Evolutionary conservation across 345 rosid species (phyloP), one percentile per base, ranked within the genome.

Genomic region (Turritis glabra): DNA sequence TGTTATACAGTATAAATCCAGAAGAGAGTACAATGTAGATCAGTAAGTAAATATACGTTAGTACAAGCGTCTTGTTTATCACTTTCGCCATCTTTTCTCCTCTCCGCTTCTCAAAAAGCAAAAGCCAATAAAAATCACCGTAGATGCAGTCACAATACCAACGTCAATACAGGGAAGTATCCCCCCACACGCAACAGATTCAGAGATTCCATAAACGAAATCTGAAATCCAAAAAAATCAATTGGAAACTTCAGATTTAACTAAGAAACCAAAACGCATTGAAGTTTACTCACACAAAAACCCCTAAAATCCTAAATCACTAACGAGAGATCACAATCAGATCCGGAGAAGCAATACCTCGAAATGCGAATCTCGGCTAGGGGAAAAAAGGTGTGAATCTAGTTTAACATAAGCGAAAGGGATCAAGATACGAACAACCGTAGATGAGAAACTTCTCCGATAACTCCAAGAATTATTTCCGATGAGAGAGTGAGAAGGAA

Each of bases 1-100:
- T 95, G 84, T 95, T 95, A 77, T 95, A 95, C 68, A 95, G 80
- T 71, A 95, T 95, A 64, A 95, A 98, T 51, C 91, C 96, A 4
- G 95, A 91, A 12, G 96, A 91, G 37, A 94, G 97, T 32, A 87
- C 3, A 83, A 94, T 84, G 87, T 91, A 95, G 83, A 90, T 76
- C 63, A 92, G 77, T 43, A 92, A 85, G 85, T 90, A 92, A 64
- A 88, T 59, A 73, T 95, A 95, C 13, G 99, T 95, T 74, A 95
- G 71, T 27, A 95, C 80, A 35, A 86, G 92, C 15, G 96, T 82
- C 85, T 83, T 90, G 83, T 79, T 94, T 60, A 91, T 83, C 82
- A 91, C 87, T 79, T 81, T 72, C 1, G 80, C 77, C 70, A 78
- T 79, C 33, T 71, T 70, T n/a, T 12, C 21, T 22, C 71, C 68